A percentile compares a stretch with the other conserved stretches of the same genome.
These are phyloP conservation scores for Protostelium mycophagum DNA, from an alignment of 78 protist species.

Conservation along the genomic window DNA sequence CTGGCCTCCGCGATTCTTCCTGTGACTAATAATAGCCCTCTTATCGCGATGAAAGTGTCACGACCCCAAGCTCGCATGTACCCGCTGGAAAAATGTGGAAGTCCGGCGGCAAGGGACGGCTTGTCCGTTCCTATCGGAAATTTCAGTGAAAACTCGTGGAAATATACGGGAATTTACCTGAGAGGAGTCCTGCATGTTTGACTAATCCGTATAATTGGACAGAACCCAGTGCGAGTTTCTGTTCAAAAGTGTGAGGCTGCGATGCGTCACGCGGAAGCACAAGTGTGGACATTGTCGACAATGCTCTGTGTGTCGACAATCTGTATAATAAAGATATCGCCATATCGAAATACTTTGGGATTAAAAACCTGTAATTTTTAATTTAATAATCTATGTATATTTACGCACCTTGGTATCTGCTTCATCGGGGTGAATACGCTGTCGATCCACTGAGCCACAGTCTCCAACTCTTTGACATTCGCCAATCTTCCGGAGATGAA, in stretches of 20 bases:
- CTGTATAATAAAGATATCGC: constrained; percentile 19
- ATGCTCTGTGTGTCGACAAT: constrained; percentile 1
- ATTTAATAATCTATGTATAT: neutral
- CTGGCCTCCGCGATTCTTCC: constrained; percentile 71
- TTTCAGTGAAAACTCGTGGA: neutral
- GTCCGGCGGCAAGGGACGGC: constrained; percentile 85
- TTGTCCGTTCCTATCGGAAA: neutral
- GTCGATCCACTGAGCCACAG: constrained; percentile 9
- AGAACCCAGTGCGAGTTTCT: constrained; percentile 43
- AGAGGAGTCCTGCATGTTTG: neutral
- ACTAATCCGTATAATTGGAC: constrained; percentile 47
- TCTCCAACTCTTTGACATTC: neutral
- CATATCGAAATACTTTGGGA: constrained; percentile 48
- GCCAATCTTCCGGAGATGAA: constrained; percentile 35
- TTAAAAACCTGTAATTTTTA: constrained; percentile 3
- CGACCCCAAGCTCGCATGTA: constrained; percentile 92
- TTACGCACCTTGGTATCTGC: constrained; percentile 24
- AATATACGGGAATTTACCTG: neutral
- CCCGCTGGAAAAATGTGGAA: constrained; percentile 89
- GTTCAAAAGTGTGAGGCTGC: constrained; percentile 10
- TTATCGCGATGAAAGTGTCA: constrained; percentile 76
- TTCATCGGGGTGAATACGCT: constrained; percentile 20
- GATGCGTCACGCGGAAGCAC: neutral
- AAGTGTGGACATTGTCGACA: constrained; percentile 25
- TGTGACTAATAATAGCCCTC: constrained; percentile 73